Conservation (phyloP, 768 basidiomycete species). For the Strobilomyces dryophilus region DNA sequence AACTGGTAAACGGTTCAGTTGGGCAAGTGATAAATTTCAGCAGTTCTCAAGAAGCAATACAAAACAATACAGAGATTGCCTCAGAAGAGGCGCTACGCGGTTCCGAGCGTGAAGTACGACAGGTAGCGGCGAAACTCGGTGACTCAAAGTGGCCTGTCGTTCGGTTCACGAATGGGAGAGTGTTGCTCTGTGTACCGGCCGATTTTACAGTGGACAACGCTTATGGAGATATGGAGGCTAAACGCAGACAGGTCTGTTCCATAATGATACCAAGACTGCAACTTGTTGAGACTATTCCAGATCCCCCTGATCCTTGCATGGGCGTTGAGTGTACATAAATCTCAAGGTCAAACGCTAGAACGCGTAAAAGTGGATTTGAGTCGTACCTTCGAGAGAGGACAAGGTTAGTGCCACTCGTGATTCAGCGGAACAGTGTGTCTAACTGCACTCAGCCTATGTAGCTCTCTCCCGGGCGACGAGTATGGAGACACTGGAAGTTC, state of each 20-base stretch:
- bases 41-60: conserved; percentile 40
- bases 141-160: conserved; percentile 56
- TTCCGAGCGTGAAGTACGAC: conserved; percentile 22
- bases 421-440: neutral
- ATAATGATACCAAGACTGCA: neutral
- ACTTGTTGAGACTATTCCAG: conserved; percentile 30
- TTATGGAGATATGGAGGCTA: conserved; percentile 54
- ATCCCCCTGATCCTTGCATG: conserved; percentile 71
- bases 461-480: conserved; percentile 70
- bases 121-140: conserved; percentile 16
- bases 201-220: conserved; percentile 65
- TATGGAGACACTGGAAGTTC: conserved; percentile 61
- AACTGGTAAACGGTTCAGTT: conserved; percentile 67
- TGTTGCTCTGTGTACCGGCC: conserved; percentile 46
- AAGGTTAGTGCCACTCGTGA: conserved; percentile 42
- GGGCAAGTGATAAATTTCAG: conserved; percentile 51
- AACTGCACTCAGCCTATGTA: conserved; percentile 50
- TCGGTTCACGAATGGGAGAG: conserved; percentile 47
- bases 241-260: conserved; percentile 48
- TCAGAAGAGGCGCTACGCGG: conserved; percentile 32
- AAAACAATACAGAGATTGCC: conserved; percentile 35
- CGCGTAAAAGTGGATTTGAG: conserved; percentile 77
- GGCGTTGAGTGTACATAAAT: conserved; percentile 87
- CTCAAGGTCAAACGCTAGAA: conserved; percentile 85
- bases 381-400: conserved; percentile 75